Base-by-base conservation (phyloP, 768 basidiomycete species). In the Royoungia palumana region DNA sequence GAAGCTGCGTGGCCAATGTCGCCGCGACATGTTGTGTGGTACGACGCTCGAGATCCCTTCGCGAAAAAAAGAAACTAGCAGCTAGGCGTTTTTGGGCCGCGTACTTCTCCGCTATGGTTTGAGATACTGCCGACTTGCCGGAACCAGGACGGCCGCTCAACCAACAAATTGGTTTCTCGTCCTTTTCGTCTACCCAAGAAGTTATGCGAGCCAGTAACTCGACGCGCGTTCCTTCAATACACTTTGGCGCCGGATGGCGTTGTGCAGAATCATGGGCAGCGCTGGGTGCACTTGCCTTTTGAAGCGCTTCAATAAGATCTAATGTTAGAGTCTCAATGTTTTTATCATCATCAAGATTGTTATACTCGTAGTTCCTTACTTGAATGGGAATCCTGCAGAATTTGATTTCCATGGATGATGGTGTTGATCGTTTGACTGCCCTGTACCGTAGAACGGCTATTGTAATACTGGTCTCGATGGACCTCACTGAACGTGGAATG, bases 11-110 rank as follows among this genome's bases (percentile, higher is more conserved):
- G 1, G 63, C 65, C 24, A 72, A 44, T 0, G 71, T 69, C 1
- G 69, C 51, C 8, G 71, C 43, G 5, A 72, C 52, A 11, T 54
- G 52, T 24, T 47, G 54, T 3, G 57, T 59, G 9, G 56, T 55
- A 2, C 57, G 60, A 11, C 67, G 55, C 21, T 55, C 59, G 9
- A 52, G 37, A 30, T 64, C 62, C 13, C 58, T 55, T n/a, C 63
- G 52, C 0, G 64, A 70, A 55, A 72, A 70, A 51, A 72, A 72
- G 54, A 69, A 72, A 40, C 64, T 66, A 0, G 65, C 69, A 25
- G 64, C 65, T 10, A 71, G 59, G 6, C 62, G 59, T 14, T 42
- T 16, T 47, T 53, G 27, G 21, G 20, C 28, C 36, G 49, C 46
- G 35, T 56, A 62, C 25, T 52, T 62, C 49, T 70, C 57, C 12